phyloP scores from a whole-genome alignment of 2,329 filamentous ascomycete species.

The Orbilia javanica region DNA sequence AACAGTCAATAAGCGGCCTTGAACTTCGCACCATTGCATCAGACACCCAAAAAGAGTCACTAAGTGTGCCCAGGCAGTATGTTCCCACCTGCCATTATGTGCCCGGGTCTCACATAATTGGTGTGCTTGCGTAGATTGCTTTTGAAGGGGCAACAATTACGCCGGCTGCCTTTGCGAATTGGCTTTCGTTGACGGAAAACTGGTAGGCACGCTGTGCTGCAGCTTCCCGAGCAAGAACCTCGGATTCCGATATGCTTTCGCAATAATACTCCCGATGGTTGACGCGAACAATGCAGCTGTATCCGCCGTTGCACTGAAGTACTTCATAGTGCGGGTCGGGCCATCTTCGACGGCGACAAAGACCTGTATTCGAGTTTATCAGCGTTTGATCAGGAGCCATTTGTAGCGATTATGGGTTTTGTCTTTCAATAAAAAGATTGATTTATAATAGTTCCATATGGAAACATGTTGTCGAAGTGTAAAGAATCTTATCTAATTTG shows the following conservation, averaged over 20 bases:
- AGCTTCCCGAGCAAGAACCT: constrained; percentile 75
- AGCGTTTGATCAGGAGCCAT: neutral
- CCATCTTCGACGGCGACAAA: constrained; percentile 62
- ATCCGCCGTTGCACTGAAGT: constrained; percentile 71
- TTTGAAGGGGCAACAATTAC: constrained; percentile 55
- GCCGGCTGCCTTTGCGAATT: constrained; percentile 50
- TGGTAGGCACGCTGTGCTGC: constrained; percentile 78
- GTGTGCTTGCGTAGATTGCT: constrained; percentile 48
- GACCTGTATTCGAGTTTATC: too few species aligned
- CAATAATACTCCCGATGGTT: constrained; percentile 79
- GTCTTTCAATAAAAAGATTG: neutral
- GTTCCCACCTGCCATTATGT: neutral
- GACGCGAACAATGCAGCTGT: constrained; percentile 75
- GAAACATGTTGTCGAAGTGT: constrained; percentile 26
- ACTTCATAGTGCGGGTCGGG: constrained; percentile 69
- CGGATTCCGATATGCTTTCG: constrained; percentile 72
- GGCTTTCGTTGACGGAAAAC: constrained; percentile 77
- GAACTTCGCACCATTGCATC: neutral
- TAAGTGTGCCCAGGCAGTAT: neutral
- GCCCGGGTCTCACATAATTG: constrained; percentile 33
- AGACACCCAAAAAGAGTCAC: neutral
- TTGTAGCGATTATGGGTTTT: neutral
- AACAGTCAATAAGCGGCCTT: neutral
- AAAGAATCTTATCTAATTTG: neutral
- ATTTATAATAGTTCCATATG: neutral